phyloP scores from a whole-genome alignment of 2,329 filamentous ascomycete genomes.

The Cercospora zeae-maydis region DNA sequence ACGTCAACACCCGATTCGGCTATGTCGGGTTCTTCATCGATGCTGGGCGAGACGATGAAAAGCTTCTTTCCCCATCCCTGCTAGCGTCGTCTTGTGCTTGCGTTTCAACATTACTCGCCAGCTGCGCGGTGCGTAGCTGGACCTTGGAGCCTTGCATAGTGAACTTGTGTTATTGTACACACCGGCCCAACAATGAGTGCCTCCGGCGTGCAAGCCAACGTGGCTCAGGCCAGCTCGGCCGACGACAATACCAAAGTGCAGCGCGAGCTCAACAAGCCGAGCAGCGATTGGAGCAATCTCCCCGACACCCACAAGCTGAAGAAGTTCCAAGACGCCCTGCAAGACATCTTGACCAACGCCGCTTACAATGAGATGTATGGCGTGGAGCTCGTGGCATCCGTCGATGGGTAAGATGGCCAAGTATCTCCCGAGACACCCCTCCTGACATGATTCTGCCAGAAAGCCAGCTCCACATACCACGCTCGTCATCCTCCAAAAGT shows the following conservation, averaged over 20 bases:
- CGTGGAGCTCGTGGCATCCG: constrained; percentile 55
- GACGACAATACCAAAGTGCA: constrained; percentile 10
- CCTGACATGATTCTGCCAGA: constrained; percentile 16
- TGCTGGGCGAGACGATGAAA: not conserved
- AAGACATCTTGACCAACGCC: constrained; percentile 55
- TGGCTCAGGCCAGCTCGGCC: constrained; percentile 10
- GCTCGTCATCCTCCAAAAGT: constrained; percentile 85
- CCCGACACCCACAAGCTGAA: constrained; percentile 27
- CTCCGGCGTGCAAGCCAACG: constrained; percentile 1
- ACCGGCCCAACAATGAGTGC: not conserved
- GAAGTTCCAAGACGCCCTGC: constrained; percentile 55
- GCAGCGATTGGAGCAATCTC: constrained; percentile 26
- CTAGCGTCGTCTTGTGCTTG: not conserved
- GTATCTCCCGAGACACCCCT: not conserved
- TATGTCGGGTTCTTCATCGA: not conserved
- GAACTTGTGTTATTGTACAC: not conserved
- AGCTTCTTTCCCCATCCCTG: not conserved
- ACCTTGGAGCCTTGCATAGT: not conserved
- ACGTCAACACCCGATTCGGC: not conserved
- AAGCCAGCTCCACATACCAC: constrained; percentile 61
- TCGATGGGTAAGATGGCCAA: constrained; percentile 24
- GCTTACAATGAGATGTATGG: constrained; percentile 82
- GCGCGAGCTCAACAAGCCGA: constrained; percentile 13
- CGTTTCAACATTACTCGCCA: constrained; percentile 1
- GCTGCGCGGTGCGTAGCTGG: not conserved